Base-by-base conservation (phyloP, 176 grass and related monocot genomes). In the Eleusine coracana region DNA sequence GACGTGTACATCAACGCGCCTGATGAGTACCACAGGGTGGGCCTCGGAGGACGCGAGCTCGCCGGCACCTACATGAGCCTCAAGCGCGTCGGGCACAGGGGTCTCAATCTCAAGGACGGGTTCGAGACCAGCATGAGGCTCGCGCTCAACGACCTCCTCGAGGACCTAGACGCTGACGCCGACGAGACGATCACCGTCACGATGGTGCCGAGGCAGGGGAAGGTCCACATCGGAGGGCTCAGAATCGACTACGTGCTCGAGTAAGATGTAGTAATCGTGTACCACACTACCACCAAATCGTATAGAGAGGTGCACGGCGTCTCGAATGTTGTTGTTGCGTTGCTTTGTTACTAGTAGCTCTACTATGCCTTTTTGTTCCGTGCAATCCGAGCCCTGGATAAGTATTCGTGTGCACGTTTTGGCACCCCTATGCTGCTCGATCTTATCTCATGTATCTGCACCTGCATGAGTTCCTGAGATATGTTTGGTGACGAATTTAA, bases 11-110 rank as follows among this genome's bases (percentile, higher is more conserved):
- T 91, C 21, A 91, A 91, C 80, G 76, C 89, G 0, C 69, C 77
- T 12, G 85, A 91, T 12, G 85, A 91, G 54, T 64, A 78, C 8
- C 74, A 78, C 1, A 71, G 58, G 45, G 71, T 88, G 4, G 86
- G 77, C 6, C 54, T 71, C 0, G 82, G 65, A 0, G 69, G 56
- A 18, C 65, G 81, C 25, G 89, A 91, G 70, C 84, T 91, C 29
- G 89, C 89, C 8, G 89, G 89, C 12, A 88, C 77, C 63, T 91
- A 88, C 67, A 70, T 91, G 44, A 86, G 85, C 80, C 77, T 91
- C 71, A 86, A 82, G 18, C 89, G 88, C 56, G 87, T 84, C 4
- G 41, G 68, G 56, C 85, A 88, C 45, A 82, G 77, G 55, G 80
- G 82, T 58, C 23, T 21, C 6, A 5, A 44, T 58, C 23, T 21